A percentile compares a stretch with the other conserved stretches of the same genome.
Evolutionary conservation across 768 basidiomycete genomes (phyloP).

Genomic region (Hydnum rufescens): DNA sequence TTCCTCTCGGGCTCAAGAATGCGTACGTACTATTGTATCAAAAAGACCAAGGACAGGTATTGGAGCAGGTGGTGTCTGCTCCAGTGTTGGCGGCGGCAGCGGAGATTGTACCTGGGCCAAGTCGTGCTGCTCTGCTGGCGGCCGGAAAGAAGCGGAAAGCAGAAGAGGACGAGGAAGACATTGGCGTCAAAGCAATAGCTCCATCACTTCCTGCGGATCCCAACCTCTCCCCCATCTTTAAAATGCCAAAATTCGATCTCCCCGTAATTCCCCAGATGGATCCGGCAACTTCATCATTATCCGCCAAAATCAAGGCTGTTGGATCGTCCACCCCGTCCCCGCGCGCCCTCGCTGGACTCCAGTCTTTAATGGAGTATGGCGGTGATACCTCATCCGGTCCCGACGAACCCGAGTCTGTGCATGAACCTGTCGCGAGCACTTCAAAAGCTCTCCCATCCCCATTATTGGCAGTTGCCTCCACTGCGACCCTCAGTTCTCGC

Average conservation of each 20-base stretch:
- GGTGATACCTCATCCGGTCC: too few relatives aligned
- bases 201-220: neutral
- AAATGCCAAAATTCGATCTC: neutral
- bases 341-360: too few relatives aligned
- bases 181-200: neutral
- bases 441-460: too few relatives aligned
- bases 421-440: too few relatives aligned
- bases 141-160: constrained; percentile 1
- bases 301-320: neutral
- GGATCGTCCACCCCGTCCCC: too few relatives aligned
- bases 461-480: too few relatives aligned
- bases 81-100: neutral
- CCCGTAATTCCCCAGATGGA: neutral
- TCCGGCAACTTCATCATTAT: neutral
- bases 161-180: constrained; percentile 4
- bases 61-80: neutral
- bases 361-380: too few relatives aligned
- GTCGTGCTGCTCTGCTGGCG: neutral
- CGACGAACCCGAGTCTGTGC: too few relatives aligned
- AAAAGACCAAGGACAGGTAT: constrained; percentile 11
- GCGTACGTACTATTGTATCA: constrained; percentile 90
- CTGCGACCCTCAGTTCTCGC: too few relatives aligned
- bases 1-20: constrained; percentile 45
- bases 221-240: neutral
- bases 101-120: neutral